Evolutionary conservation across 441 rosid genomes (phyloP).

Genomic region (Adansonia madagascariensis): DNA sequence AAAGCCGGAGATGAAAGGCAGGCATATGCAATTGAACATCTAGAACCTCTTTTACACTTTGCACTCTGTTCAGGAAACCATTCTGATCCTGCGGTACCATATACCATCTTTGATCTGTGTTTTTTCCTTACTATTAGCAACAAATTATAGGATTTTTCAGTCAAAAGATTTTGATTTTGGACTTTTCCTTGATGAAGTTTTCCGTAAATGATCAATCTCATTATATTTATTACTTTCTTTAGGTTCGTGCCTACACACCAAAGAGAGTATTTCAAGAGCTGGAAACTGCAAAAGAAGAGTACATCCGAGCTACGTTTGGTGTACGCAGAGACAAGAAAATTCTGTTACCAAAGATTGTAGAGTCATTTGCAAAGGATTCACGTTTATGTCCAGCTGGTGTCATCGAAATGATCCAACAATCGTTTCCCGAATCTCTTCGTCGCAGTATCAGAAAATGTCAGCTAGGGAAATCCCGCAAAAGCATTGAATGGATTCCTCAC

Average conservation of each 20-base stretch:
- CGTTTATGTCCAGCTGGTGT: slow-evolving; percentile 60
- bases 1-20: slow-evolving; percentile 70
- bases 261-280: slow-evolving; percentile 78
- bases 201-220: neutral
- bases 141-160: neutral
- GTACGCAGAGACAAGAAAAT: slow-evolving; percentile 70
- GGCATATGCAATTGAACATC: slow-evolving; percentile 62
- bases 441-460: slow-evolving; percentile 60
- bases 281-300: slow-evolving; percentile 81
- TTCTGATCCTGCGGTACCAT: slow-evolving; percentile 93
- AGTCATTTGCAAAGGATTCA: slow-evolving; percentile 72
- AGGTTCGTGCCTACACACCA: slow-evolving; percentile 84
- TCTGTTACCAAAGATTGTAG: slow-evolving; percentile 76
- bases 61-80: slow-evolving; percentile 94
- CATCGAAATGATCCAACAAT: slow-evolving; percentile 64
- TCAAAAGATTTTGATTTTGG: neutral
- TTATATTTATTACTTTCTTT: slow-evolving; percentile 19
- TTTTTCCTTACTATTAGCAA: neutral
- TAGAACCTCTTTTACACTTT: slow-evolving; percentile 77
- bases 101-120: slow-evolving; percentile 14
- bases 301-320: slow-evolving; percentile 71
- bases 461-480: slow-evolving; percentile 59
- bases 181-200: neutral
- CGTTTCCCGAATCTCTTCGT: slow-evolving; percentile 62
- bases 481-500: slow-evolving; percentile 80